phyloP scores from a whole-genome alignment of 2,329 filamentous ascomycete species.

The Pochonia chlamydosporia region DNA sequence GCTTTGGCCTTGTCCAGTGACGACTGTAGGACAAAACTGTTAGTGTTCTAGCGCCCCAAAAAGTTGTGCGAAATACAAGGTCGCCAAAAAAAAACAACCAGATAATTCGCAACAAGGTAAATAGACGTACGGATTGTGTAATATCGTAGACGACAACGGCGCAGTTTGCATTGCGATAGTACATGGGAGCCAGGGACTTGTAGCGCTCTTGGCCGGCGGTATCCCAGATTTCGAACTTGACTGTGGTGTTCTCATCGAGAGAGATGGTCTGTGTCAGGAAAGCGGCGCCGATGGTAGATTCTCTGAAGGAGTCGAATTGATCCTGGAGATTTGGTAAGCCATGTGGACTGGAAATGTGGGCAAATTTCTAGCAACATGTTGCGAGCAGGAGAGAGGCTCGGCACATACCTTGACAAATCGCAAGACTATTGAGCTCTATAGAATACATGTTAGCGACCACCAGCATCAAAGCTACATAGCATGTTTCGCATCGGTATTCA shows the following conservation, averaged over 20 bases:
- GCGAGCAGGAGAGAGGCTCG: background rate
- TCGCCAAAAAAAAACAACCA: slow-evolving; percentile 11
- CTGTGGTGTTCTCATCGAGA: slow-evolving; percentile 94
- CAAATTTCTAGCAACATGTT: background rate
- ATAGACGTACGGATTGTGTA: slow-evolving; percentile 79
- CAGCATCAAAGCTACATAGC: slow-evolving; percentile 3
- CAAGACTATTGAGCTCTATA: slow-evolving; percentile 89
- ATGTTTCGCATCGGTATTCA: slow-evolving; percentile 30
- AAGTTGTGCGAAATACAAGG: no score
- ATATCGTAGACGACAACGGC: slow-evolving; percentile 99
- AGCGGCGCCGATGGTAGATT: slow-evolving; percentile 96
- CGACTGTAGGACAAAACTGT: slow-evolving; percentile 48
- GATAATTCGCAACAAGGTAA: background rate
- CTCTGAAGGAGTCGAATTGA: slow-evolving; percentile 96
- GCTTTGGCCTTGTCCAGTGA: slow-evolving; percentile 98
- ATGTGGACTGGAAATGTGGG: slow-evolving; percentile 7
- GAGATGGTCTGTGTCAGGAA: slow-evolving; percentile 99
- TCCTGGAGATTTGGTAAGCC: slow-evolving; percentile 51
- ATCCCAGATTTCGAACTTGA: slow-evolving; percentile 99
- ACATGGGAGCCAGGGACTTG: slow-evolving; percentile 98
- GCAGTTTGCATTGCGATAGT: slow-evolving; percentile 99
- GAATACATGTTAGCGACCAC: slow-evolving; percentile 13
- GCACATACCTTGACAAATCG: slow-evolving; percentile 90
- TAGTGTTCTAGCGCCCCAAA: background rate
- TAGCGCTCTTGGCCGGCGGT: slow-evolving; percentile 98